Evolutionary conservation across 495 filamentous ascomycete species (phyloP), one percentile per base, ranked within the genome.

Genomic region (Amorphotheca resinae): DNA sequence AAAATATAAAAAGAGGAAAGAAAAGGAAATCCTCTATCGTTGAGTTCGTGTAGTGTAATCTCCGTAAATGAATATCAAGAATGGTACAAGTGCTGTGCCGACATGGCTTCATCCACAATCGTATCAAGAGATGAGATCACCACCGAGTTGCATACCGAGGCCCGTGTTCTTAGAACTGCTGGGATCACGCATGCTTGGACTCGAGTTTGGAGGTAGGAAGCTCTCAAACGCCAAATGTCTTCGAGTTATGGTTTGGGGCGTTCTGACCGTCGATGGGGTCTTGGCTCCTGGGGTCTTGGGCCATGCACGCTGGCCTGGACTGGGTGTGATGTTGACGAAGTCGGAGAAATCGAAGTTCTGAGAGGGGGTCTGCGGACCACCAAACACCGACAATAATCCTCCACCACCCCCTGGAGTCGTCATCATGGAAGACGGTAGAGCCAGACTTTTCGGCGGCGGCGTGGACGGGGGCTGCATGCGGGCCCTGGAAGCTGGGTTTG

Each of bases 311-410:
- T 95, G 91, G 9, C 87, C 91, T 2, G 91, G 93, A 51, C 84
- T 91, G 4, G 93, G 91, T 11, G 91, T 93, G 61, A 95, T 84
- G 57, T 99, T 94, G 46, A 96, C 80, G 57, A 93, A 99, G 58
- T 96, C 93, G 6, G 87, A 78, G 64, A 95, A 95, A 64, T 95
- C 91, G 64, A 95, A 94, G 45, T 76, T 76, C 42, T 72, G 64
- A 6, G 59, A 60, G 1, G 79, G 79, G 2, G 79, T 82, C 34
- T 62, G 66, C 18, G 75, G 70, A 23, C 74, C 79, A 32, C 69
- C 70, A 33, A 77, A 66, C 37, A 70, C 73, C 8, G 61, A 57
- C 47, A 79, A 77, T 4, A 76, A 65, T 32, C 64, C 70, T 25
- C 67, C 69, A 12, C 79, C 80, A 33, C 80, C 81, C 4, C 85